Conservation (phyloP, 73 alveolate genomes). For the Durusdinium trenchii region DNA sequence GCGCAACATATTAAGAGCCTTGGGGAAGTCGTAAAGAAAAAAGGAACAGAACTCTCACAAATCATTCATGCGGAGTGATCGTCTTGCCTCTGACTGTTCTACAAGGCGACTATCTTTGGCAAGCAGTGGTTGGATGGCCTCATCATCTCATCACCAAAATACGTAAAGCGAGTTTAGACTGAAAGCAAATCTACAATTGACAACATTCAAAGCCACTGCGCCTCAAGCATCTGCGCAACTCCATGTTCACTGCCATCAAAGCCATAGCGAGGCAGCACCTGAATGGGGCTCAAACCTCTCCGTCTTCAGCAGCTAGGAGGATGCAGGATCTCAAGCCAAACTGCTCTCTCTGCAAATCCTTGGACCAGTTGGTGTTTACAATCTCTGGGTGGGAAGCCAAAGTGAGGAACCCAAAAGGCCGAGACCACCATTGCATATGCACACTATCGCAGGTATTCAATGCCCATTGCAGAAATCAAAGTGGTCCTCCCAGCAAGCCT, state of each 20-base stretch:
- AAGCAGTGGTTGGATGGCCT: conserved; percentile 56
- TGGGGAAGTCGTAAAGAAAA: not conserved
- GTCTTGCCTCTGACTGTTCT: conserved; percentile 39
- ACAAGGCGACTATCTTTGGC: conserved; percentile 62
- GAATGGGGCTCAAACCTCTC: too few relatives aligned
- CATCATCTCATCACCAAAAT: not conserved
- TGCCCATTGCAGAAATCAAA: too few relatives aligned
- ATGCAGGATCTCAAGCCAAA: too few relatives aligned
- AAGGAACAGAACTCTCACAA: not conserved
- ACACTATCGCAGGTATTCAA: too few relatives aligned
- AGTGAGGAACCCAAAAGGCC: too few relatives aligned
- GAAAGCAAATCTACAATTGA: not conserved
- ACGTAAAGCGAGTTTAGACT: not conserved
- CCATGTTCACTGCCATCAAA: conserved; percentile 49
- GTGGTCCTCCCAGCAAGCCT: not conserved
- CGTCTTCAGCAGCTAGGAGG: too few relatives aligned
- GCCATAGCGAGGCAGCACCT: conserved; percentile 64
- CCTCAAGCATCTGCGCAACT: conserved; percentile 50
- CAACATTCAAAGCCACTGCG: not conserved
- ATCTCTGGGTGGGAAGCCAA: too few relatives aligned
- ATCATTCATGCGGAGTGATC: not conserved
- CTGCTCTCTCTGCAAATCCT: too few relatives aligned
- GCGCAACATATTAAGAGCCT: not conserved
- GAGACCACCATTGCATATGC: too few relatives aligned
- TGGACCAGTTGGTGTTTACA: too few relatives aligned